Evolutionary conservation across 1,284 basidiomycete genomes (phyloP).

Genomic region (Volvariella volvacea): DNA sequence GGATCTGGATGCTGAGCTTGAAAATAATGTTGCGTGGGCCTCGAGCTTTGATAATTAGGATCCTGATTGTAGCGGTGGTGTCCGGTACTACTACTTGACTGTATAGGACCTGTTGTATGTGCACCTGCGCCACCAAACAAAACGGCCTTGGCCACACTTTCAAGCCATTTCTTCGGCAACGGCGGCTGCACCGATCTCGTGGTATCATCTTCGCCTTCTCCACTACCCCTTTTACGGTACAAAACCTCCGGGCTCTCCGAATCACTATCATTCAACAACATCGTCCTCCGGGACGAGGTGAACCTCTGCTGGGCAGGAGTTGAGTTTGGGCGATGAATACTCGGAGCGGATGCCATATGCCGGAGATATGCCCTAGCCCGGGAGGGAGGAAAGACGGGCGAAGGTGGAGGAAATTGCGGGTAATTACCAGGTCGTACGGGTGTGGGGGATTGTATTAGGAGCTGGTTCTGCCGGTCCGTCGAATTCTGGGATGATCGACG

Average conservation of each 20-base stretch:
- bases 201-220: conserved; percentile 15
- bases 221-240: conserved; percentile 11
- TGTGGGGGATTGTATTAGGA: conserved; percentile 3
- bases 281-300: conserved; percentile 10
- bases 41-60: not conserved
- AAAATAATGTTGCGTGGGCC: too few species aligned
- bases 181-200: conserved; percentile 20
- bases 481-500: not conserved
- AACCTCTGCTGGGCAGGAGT: conserved; percentile 21
- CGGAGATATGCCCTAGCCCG: conserved; percentile 58
- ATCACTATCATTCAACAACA: conserved; percentile 12
- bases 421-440: not conserved
- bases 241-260: not conserved
- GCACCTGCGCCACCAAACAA: conserved; percentile 39
- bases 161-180: conserved; percentile 56
- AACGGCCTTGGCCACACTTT: conserved; percentile 54
- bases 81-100: not conserved
- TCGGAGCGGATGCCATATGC: conserved; percentile 61
- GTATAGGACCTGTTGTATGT: conserved; percentile 35
- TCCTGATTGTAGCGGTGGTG: not conserved
- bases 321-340: conserved; percentile 37
- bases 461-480: not conserved
- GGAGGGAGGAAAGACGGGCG: conserved; percentile 25
- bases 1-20: conserved; percentile 7
- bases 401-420: conserved; percentile 1